A percentile compares a stretch with the other conserved stretches of the same genome.
Evolutionary conservation across 2,329 filamentous ascomycete species (phyloP).

Genomic region (Calonectria pseudoturangicola): DNA sequence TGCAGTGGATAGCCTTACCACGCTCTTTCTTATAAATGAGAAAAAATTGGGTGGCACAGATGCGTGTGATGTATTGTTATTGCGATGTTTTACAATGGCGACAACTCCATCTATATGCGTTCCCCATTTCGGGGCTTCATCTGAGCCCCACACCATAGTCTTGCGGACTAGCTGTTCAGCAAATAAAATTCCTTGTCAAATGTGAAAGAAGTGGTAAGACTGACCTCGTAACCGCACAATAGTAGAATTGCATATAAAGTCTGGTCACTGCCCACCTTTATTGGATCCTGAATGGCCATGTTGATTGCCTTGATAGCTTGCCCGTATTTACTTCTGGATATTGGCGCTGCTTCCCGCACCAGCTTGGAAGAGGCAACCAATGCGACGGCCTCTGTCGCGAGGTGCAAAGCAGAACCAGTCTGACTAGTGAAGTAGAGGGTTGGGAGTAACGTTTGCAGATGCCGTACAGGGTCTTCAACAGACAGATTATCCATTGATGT

Average conservation of each 20-base stretch:
- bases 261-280: slow-evolving; percentile 19
- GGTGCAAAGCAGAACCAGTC: slow-evolving; percentile 31
- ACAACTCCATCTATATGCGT: slow-evolving; percentile 33
- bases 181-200: not conserved
- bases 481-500: slow-evolving; percentile 33
- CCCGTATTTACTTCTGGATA: slow-evolving; percentile 33
- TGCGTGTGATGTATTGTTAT: not conserved
- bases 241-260: slow-evolving; percentile 40
- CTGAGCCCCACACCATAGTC: slow-evolving; percentile 31
- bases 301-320: slow-evolving; percentile 30
- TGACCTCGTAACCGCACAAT: slow-evolving; percentile 39
- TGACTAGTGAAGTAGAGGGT: slow-evolving; percentile 23
- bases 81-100: slow-evolving; percentile 9
- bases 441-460: slow-evolving; percentile 34
- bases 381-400: slow-evolving; percentile 40
- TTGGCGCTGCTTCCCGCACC: not conserved
- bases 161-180: slow-evolving; percentile 16
- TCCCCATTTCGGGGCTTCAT: slow-evolving; percentile 32
- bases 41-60: slow-evolving; percentile 36
- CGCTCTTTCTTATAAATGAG: slow-evolving; percentile 35
- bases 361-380: slow-evolving; percentile 35
- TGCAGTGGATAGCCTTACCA: slow-evolving; percentile 26
- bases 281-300: slow-evolving; percentile 31
- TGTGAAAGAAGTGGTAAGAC: not conserved
- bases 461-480: slow-evolving; percentile 28